A percentile compares a stretch with the other conserved stretches of the same genome.
Conservation (phyloP, 345 rosid species). For the Rhizophora mangle region DNA sequence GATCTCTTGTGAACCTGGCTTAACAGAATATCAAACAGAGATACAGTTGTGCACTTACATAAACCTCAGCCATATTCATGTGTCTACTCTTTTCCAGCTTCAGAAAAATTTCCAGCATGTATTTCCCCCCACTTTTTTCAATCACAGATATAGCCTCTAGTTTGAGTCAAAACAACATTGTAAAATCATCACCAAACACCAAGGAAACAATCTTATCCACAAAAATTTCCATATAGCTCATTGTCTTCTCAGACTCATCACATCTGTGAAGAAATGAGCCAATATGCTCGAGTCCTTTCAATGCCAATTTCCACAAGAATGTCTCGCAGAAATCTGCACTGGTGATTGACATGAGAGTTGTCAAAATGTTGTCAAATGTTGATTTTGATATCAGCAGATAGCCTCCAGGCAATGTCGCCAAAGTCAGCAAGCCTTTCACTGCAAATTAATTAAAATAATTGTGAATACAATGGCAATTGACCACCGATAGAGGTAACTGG, state of each 20-base stretch:
- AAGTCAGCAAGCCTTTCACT: conserved; percentile 81
- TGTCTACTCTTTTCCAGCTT: conserved; percentile 58
- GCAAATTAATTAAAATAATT: conserved; percentile 27
- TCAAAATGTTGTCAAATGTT: conserved; percentile 62
- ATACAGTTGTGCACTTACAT: conserved; percentile 45
- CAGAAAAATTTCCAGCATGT: conserved; percentile 53
- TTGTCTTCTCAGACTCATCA: conserved; percentile 51
- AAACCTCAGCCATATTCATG: conserved; percentile 53
- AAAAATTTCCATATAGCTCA: conserved; percentile 50
- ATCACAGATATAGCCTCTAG: conserved; percentile 62
- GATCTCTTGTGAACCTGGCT: conserved; percentile 5
- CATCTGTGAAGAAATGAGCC: conserved; percentile 51
- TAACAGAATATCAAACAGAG: conserved; percentile 4
- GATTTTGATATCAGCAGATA: conserved; percentile 44
- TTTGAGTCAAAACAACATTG: conserved; percentile 50
- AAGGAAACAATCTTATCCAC: conserved; percentile 51
- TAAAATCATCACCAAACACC: conserved; percentile 40
- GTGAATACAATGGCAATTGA: not conserved
- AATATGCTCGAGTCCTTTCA: conserved; percentile 67
- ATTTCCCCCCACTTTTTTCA: conserved; percentile 29
- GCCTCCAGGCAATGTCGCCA: conserved; percentile 59
- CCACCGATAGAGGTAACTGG: conserved; percentile 1
- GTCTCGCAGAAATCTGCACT: conserved; percentile 11
- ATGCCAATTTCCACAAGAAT: conserved; percentile 57
- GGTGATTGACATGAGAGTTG: conserved; percentile 49